Evolutionary conservation across 192 early-diverging fungal species (phyloP), one percentile per base, ranked within the genome.

Genomic region (Chytriomyces hyalinus): DNA sequence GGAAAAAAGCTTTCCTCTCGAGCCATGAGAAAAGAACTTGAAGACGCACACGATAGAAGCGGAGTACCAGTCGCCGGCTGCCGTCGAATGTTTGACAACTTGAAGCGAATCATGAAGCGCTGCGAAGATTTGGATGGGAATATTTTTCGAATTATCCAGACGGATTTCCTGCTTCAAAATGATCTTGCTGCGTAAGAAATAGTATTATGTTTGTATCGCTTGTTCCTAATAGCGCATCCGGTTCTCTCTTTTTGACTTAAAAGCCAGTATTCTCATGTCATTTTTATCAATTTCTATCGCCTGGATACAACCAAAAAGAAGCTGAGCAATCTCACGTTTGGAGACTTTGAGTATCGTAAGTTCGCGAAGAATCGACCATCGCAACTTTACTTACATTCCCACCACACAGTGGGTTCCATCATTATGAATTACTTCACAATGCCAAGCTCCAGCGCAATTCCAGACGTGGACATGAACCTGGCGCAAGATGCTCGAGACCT

Each of bases 11-110:
- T 89, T 11, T 87, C 84, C 0, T 81, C 84, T 9, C 61, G 86
- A 47, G 74, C 78, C 5, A 60, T 45, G 28, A 20, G 85, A n/a
- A 88, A 84, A 60, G 87, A 86, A 28, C 66, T 87, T 47, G 86
- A 89, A 15, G 86, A 88, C 28, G 79, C 83, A 3, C 57, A 69
- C 17, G 77, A 49, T 20, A 70, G 70, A 67, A 82, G 82, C 0
- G 44, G 67, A 26, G 65, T 84, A 13, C 80, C 86, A 2, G 26
- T 86, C 7, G 73, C 69, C 4, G 86, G 86, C 36, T 89, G 87
- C 53, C 22, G 83, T 20, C 69, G 88, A 7, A 86, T 88, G 85
- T 90, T 91, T 84, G 90, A 91, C 47, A 91, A 91, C 70, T 61
- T 90, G n/a, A 90, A 87, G 78, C 72, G 90, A 49, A 85, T 91